phyloP scores from a whole-genome alignment of 768 basidiomycete species.

The Collybiopsis confluens region DNA sequence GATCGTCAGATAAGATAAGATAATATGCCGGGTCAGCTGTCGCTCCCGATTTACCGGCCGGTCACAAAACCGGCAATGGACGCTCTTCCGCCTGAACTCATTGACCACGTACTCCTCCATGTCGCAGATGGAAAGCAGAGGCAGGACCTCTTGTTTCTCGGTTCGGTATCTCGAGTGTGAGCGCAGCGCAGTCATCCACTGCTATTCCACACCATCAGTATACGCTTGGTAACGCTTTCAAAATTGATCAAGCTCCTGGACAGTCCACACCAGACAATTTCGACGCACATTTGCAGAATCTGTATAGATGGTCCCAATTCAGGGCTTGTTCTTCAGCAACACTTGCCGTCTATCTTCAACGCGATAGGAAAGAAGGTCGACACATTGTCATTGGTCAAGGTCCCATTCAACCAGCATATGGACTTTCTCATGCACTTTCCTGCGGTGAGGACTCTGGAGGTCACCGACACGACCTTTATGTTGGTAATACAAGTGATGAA shows the following conservation, averaged over 20 bases:
- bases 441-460: not conserved
- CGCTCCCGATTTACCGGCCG: no score
- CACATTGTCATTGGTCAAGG: not conserved
- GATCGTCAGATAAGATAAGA: not conserved
- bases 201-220: not conserved
- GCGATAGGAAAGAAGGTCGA: not conserved
- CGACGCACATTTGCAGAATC: not conserved
- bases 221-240: not conserved
- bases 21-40: no score
- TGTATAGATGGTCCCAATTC: not conserved
- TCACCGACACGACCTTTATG: not conserved
- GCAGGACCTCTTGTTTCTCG: no score
- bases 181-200: not conserved
- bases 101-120: no score
- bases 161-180: no score
- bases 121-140: no score
- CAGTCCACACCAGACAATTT: not conserved
- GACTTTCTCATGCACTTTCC: not conserved
- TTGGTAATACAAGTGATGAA: conserved; percentile 1
- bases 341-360: not conserved
- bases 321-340: not conserved
- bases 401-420: no score
- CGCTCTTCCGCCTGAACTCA: not conserved
- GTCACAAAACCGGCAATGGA: not conserved
- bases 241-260: not conserved